Evolutionary conservation across 345 rosid species (phyloP), one percentile per base, ranked within the genome.

Genomic region (Mercurialis annua): DNA sequence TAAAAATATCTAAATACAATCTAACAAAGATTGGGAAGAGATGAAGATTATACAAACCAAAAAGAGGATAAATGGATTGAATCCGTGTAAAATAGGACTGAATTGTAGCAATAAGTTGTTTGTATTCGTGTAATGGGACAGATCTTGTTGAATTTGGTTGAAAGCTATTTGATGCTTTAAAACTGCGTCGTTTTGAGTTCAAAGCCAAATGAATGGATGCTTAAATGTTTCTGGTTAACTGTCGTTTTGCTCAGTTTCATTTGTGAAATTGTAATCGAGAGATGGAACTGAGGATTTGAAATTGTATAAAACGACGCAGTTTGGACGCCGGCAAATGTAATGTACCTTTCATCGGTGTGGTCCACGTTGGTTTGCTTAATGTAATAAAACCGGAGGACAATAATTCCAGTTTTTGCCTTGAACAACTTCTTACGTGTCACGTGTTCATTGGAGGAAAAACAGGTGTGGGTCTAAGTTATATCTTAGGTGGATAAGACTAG

Each of bases 401-500:
- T 11, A 21, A n/a, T 51, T 4, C 10, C 24, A 10, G 52, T 24
- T 43, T 16, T 62, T 62, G 8, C 30, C 24, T 7, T 17, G 5
- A 2, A 21, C 9, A 1, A 6, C 1, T 1, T 4, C 17, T 10
- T 58, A 60, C 65, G 65, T 58, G 71, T 54, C 65, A 17, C 21
- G 4, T 58, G 65, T 26, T 29, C 5, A 30, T 38, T 40, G 44
- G 40, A 9, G 55, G 9, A 10, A 12, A 18, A 23, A 1, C 54
- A 52, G 23, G 21, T 0, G 1, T 30, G 55, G 71, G 64, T 5
- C 56, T 55, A 10, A 48, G 9, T 20, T 7, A 14, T 42, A n/a
- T n/a, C n/a, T 57, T 46, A 14, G 7, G 7, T n/a, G n/a, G n/a
- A n/a, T n/a, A n/a, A 46, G 71, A 68, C 33, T 46, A 47, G 71